phyloP scores from a whole-genome alignment of 2,329 filamentous ascomycete genomes.

The Penicillium capsulatum region DNA sequence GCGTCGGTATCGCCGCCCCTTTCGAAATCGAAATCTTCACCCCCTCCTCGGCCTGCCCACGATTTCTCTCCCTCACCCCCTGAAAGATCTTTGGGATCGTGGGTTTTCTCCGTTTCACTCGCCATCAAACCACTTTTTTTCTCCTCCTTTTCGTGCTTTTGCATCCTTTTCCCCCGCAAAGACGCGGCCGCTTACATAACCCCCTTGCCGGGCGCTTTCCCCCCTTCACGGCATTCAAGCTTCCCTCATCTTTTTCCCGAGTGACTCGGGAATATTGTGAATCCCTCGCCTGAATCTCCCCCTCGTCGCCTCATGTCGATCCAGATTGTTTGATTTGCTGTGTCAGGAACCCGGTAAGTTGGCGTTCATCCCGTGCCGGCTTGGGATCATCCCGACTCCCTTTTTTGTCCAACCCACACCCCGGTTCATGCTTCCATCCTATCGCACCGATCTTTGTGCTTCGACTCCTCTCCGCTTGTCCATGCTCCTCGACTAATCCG shows the following conservation, averaged over 20 bases:
- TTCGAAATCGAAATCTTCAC: constrained; percentile 16
- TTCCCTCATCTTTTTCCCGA: constrained; percentile 13
- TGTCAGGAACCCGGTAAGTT: constrained; percentile 30
- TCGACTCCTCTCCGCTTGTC: too few species aligned
- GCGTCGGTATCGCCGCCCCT: constrained; percentile 17
- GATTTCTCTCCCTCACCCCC: constrained; percentile 2
- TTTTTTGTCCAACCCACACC: constrained; percentile 4
- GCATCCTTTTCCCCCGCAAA: constrained; percentile 14
- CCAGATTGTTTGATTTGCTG: constrained; percentile 23
- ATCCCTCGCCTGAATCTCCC: constrained; percentile 1
- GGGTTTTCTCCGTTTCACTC: constrained; percentile 1
- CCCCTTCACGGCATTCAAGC: constrained; percentile 8
- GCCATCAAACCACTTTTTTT: not conserved
- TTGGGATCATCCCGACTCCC: constrained; percentile 9
- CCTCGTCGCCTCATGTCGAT: constrained; percentile 28
- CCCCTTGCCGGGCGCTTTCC: constrained; percentile 12
- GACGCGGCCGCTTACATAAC: constrained; percentile 15
- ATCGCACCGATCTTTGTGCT: too few species aligned
- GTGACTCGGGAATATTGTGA: constrained; percentile 11
- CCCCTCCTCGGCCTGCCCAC: not conserved
- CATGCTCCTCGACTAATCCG: constrained; percentile 18
- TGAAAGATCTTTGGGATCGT: not conserved
- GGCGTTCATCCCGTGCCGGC: constrained; percentile 1
- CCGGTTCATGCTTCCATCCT: not conserved
- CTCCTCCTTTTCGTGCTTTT: not conserved